These are phyloP conservation scores for Azolla pinnata DNA, from an alignment of 75 land plant genomes.

Conservation along the genomic window DNA sequence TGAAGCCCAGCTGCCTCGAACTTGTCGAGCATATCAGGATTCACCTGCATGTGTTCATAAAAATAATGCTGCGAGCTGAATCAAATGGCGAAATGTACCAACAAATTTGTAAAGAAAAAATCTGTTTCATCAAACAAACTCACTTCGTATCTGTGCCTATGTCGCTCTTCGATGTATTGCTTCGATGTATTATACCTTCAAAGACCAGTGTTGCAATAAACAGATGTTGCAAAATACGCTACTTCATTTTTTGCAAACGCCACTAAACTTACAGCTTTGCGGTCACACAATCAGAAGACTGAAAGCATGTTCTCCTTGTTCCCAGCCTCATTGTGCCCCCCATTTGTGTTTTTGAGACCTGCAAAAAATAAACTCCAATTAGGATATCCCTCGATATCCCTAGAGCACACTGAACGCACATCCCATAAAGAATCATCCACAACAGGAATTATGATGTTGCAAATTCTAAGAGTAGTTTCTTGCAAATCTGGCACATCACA, in stretches of 20 bases:
- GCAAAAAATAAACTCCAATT: no score
- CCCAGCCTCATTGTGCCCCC: constrained; percentile 96
- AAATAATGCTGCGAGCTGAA: no score
- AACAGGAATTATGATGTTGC: no score
- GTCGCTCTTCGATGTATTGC: constrained; percentile 89
- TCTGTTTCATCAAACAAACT: neutral
- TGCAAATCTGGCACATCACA: neutral
- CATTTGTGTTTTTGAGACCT: constrained; percentile 94
- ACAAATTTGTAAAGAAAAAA: no score
- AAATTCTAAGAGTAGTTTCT: neutral
- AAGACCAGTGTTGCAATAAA: neutral
- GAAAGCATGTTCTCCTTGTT: constrained; percentile 65
- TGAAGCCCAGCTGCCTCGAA: constrained; percentile 66
- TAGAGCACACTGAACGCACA: no score
- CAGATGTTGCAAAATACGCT: neutral
- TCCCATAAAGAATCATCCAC: no score
- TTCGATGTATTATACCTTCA: no score
- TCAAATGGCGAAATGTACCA: no score
- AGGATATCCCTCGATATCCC: no score
- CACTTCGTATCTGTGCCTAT: constrained; percentile 97
- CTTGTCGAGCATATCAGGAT: constrained; percentile 51
- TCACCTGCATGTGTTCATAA: no score
- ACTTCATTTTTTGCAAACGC: neutral
- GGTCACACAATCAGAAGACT: constrained; percentile 54
- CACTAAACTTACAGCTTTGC: constrained; percentile 80